phyloP scores from a whole-genome alignment of 1,139 yeast species.

The Pichia sorboxylosa region DNA sequence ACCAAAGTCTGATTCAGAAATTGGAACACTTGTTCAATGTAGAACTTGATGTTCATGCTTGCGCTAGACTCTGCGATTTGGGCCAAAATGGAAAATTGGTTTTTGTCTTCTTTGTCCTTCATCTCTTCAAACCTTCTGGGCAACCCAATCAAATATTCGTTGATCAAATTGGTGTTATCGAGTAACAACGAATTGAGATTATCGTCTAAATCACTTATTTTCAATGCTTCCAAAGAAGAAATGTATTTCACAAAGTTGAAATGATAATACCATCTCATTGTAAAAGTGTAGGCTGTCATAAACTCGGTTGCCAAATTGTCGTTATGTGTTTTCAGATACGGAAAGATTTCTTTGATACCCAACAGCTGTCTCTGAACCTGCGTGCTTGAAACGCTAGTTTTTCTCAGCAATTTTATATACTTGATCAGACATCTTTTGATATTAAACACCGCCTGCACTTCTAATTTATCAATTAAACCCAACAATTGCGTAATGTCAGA shows the following conservation, averaged over 20 bases:
- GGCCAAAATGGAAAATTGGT: constrained; percentile 54
- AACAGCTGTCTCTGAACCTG: constrained; percentile 58
- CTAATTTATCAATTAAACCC: constrained; percentile 32
- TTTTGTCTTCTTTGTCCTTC: not conserved
- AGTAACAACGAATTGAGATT: constrained; percentile 9
- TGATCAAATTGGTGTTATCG: constrained; percentile 12
- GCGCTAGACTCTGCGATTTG: constrained; percentile 70
- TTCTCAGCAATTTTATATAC: constrained; percentile 54
- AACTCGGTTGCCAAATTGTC: constrained; percentile 65
- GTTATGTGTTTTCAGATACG: constrained; percentile 45
- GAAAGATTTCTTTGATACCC: constrained; percentile 46
- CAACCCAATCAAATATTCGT: constrained; percentile 20
- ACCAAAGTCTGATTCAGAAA: constrained; percentile 64
- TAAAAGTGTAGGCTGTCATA: constrained; percentile 66
- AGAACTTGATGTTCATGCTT: constrained; percentile 36
- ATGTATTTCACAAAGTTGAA: constrained; percentile 70
- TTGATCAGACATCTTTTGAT: constrained; percentile 57
- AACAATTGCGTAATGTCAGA: constrained; percentile 29
- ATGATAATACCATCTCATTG: constrained; percentile 89
- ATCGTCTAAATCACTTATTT: constrained; percentile 19
- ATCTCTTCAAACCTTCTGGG: constrained; percentile 17
- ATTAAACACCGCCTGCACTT: constrained; percentile 53
- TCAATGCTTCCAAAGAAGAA: constrained; percentile 59
- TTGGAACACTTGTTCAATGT: constrained; percentile 63
- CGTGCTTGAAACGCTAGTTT: constrained; percentile 49